Evolutionary conservation across 2,329 filamentous ascomycete species (phyloP).

Genomic region (Arthrobotrys sphaeroides): DNA sequence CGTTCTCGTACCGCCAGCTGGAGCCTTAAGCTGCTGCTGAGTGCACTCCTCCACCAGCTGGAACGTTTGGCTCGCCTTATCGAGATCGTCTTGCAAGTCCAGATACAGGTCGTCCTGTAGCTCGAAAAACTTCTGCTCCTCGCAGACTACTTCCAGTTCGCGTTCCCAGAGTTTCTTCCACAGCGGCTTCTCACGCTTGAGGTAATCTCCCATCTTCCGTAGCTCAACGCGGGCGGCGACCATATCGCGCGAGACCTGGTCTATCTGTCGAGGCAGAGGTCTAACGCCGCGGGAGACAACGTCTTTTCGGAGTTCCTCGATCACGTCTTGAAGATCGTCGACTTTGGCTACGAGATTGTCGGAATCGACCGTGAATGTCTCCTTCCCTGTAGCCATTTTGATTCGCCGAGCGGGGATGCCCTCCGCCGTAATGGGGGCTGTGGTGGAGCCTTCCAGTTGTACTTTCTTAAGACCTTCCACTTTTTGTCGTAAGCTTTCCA

Average conservation of each 20-base stretch:
- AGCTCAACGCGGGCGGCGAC: conserved; percentile 81
- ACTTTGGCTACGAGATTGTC: conserved; percentile 90
- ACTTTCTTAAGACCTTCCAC: conserved; percentile 34
- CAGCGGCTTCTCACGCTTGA: conserved; percentile 89
- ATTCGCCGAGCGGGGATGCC: conserved; percentile 74
- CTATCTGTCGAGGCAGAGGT: conserved; percentile 87
- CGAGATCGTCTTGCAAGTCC: conserved; percentile 91
- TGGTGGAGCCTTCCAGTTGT: conserved; percentile 56
- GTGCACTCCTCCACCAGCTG: conserved; percentile 95
- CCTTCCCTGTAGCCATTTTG: conserved; percentile 78
- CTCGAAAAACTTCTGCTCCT: conserved; percentile 91
- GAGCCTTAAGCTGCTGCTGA: conserved; percentile 90
- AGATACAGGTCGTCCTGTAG: conserved; percentile 95
- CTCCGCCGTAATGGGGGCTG: conserved; percentile 75
- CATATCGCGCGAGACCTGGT: conserved; percentile 88
- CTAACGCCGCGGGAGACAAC: conserved; percentile 92
- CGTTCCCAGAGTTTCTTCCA: conserved; percentile 99
- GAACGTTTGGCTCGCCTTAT: conserved; percentile 93
- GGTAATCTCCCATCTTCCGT: conserved; percentile 91
- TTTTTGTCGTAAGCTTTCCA: conserved; percentile 32
- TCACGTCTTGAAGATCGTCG: conserved; percentile 94
- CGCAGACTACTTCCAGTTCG: conserved; percentile 93
- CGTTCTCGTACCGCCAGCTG: conserved; percentile 63
- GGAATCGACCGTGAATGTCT: conserved; percentile 83
- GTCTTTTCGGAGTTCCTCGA: conserved; percentile 96